A percentile compares a stretch with the other conserved stretches of the same genome.
These are phyloP conservation scores for Plantago coronopus DNA, from an alignment of 305 asterid species.

Conservation along the genomic window DNA sequence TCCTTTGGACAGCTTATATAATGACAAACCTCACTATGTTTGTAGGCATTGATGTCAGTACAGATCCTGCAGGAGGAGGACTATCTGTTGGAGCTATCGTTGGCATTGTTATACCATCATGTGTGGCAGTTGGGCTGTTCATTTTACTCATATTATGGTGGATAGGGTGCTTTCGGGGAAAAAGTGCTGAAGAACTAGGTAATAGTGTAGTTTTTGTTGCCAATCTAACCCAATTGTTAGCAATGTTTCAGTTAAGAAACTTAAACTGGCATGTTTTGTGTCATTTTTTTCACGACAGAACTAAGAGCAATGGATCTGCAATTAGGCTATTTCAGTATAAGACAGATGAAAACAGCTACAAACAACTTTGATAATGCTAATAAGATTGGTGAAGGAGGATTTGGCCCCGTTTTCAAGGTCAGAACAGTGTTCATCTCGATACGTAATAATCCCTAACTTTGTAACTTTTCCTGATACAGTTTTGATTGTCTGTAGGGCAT, in stretches of 20 bases:
- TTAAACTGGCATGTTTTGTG: background rate
- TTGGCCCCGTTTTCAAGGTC: conserved; percentile 91
- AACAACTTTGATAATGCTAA: conserved; percentile 65
- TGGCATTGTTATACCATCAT: conserved; percentile 60
- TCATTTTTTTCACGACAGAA: conserved; percentile 44
- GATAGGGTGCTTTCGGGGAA: conserved; percentile 57
- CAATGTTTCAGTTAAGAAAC: no score
- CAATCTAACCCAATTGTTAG: no score
- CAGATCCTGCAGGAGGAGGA: no score
- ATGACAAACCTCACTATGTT: conserved; percentile 13
- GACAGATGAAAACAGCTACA: conserved; percentile 82
- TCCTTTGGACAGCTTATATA: conserved; percentile 6
- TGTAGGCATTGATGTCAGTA: conserved; percentile 53
- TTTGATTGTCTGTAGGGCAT: background rate
- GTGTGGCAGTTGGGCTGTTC: conserved; percentile 33
- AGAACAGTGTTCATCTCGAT: background rate
- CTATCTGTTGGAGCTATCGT: conserved; percentile 62
- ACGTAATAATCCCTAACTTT: background rate
- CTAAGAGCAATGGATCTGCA: conserved; percentile 78
- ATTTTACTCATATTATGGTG: conserved; percentile 47
- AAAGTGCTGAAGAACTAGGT: conserved; percentile 59
- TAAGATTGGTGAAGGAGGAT: conserved; percentile 98
- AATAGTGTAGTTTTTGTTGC: background rate
- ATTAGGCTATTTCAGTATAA: conserved; percentile 72
- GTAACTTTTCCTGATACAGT: background rate